phyloP scores from a whole-genome alignment of 768 basidiomycete genomes.

The Russula lepida region DNA sequence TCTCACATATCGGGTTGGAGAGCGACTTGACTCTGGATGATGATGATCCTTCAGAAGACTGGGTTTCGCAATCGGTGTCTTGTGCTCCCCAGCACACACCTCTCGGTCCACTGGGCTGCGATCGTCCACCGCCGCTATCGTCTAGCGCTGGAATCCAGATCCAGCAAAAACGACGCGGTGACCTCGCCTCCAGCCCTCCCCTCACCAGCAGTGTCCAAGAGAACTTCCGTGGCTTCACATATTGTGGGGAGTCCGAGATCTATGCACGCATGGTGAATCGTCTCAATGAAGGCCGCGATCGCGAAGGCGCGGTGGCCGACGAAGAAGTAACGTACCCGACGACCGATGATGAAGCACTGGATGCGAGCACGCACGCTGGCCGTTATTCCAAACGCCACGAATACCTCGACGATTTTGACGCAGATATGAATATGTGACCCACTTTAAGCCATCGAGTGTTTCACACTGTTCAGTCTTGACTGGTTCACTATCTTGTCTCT shows the following conservation, averaged over 20 bases:
- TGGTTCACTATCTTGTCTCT: background rate
- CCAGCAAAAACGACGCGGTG: conserved; percentile 22
- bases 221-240: conserved; percentile 94
- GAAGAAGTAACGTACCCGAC: conserved; percentile 39
- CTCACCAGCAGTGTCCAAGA: conserved; percentile 91
- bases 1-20: conserved; percentile 57
- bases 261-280: conserved; percentile 35
- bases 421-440: conserved; percentile 29
- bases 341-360: conserved; percentile 74
- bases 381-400: conserved; percentile 54
- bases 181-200: conserved; percentile 40
- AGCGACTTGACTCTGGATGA: conserved; percentile 35
- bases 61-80: conserved; percentile 36
- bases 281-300: conserved; percentile 27
- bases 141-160: conserved; percentile 17
- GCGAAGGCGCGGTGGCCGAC: conserved; percentile 24
- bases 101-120: conserved; percentile 64
- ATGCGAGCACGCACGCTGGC: conserved; percentile 53
- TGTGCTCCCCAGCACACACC: conserved; percentile 47
- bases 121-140: conserved; percentile 22
- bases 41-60: conserved; percentile 63
- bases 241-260: conserved; percentile 62
- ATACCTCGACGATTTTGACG: conserved; percentile 32
- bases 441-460: background rate
- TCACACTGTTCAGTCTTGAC: background rate